These are phyloP conservation scores for Endoconidiophora polonica DNA, from an alignment of 2,329 filamentous ascomycete species.

Conservation along the genomic window DNA sequence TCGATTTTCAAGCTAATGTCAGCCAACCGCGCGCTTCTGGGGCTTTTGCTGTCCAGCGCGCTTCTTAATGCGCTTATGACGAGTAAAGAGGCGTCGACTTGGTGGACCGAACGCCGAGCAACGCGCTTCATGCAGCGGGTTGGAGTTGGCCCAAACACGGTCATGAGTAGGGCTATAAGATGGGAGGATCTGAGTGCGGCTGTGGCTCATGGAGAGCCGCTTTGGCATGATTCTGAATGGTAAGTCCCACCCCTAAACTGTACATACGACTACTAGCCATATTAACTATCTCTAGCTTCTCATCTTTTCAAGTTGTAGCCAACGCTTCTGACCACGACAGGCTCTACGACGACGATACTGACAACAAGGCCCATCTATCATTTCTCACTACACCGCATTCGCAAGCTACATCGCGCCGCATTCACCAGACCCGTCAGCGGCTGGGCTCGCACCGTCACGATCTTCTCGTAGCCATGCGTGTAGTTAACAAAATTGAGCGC, in stretches of 20 bases:
- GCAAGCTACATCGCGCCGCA: slow-evolving; percentile 32
- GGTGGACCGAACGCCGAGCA: slow-evolving; percentile 75
- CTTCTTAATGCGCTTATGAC: slow-evolving; percentile 60
- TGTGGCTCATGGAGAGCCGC: slow-evolving; percentile 20
- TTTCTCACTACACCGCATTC: slow-evolving; percentile 31
- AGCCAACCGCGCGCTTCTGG: slow-evolving; percentile 59
- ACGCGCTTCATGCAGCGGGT: slow-evolving; percentile 65
- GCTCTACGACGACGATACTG: slow-evolving; percentile 35
- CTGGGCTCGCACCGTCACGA: slow-evolving; percentile 79
- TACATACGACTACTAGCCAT: not conserved
- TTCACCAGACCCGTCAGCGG: slow-evolving; percentile 66
- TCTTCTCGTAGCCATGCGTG: slow-evolving; percentile 71
- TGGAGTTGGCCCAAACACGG: slow-evolving; percentile 59
- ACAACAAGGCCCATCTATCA: slow-evolving; percentile 25
- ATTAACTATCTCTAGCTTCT: slow-evolving; percentile 28
- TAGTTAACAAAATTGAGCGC: slow-evolving; percentile 76
- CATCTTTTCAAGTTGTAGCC: slow-evolving; percentile 43
- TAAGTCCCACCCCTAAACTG: not conserved
- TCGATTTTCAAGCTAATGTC: slow-evolving; percentile 51
- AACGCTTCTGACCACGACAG: slow-evolving; percentile 41
- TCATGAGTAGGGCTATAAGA: slow-evolving; percentile 78
- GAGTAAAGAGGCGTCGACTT: slow-evolving; percentile 54
- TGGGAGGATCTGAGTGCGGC: slow-evolving; percentile 62
- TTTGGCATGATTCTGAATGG: slow-evolving; percentile 9
- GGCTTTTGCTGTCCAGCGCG: slow-evolving; percentile 57